These are phyloP conservation scores for Sphaerulina vaccinii DNA, from an alignment of 2,329 filamentous ascomycete genomes.

Conservation along the genomic window DNA sequence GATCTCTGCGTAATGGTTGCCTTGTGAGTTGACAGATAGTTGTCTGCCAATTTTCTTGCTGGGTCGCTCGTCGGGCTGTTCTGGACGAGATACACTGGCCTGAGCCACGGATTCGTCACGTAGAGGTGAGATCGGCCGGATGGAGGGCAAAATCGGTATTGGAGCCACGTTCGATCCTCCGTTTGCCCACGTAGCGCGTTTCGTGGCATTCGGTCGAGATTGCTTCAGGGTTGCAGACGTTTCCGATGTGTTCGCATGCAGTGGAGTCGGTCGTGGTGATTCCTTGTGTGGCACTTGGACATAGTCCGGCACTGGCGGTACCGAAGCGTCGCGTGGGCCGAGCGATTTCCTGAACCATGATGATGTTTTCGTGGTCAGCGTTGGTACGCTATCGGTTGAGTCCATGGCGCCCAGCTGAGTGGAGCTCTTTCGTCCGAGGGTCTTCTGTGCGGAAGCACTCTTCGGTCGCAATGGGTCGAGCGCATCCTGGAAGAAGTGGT, in stretches of 20 bases:
- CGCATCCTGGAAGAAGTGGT: slow-evolving; percentile 92
- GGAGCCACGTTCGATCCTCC: slow-evolving; percentile 72
- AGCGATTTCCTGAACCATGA: slow-evolving; percentile 95
- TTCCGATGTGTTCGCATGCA: slow-evolving; percentile 47
- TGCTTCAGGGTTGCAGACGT: slow-evolving; percentile 47
- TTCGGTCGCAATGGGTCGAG: slow-evolving; percentile 90
- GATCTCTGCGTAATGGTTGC: slow-evolving; percentile 87
- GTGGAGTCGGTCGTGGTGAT: slow-evolving; percentile 44
- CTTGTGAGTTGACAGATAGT: slow-evolving; percentile 85
- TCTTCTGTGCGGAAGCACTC: slow-evolving; percentile 76
- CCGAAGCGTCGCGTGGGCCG: slow-evolving; percentile 72
- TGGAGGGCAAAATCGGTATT: slow-evolving; percentile 93
- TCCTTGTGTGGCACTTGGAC: slow-evolving; percentile 41
- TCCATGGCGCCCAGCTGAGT: slow-evolving; percentile 70
- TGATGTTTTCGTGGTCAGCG: slow-evolving; percentile 73
- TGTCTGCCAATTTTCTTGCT: slow-evolving; percentile 93
- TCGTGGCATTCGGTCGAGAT: slow-evolving; percentile 61
- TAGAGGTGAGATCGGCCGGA: slow-evolving; percentile 92
- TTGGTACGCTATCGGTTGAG: slow-evolving; percentile 55
- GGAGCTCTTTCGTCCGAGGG: slow-evolving; percentile 86
- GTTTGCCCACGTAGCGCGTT: slow-evolving; percentile 92
- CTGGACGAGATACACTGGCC: slow-evolving; percentile 64
- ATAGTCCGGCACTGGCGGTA: slow-evolving; percentile 58
- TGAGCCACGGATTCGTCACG: slow-evolving; percentile 90
- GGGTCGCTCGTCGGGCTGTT: slow-evolving; percentile 56